Percentiles rank a stretch among this genome's conserved stretches.
phyloP scores from a whole-genome alignment of 2,329 filamentous ascomycete genomes.

The Gaeumannomyces sp. region DNA sequence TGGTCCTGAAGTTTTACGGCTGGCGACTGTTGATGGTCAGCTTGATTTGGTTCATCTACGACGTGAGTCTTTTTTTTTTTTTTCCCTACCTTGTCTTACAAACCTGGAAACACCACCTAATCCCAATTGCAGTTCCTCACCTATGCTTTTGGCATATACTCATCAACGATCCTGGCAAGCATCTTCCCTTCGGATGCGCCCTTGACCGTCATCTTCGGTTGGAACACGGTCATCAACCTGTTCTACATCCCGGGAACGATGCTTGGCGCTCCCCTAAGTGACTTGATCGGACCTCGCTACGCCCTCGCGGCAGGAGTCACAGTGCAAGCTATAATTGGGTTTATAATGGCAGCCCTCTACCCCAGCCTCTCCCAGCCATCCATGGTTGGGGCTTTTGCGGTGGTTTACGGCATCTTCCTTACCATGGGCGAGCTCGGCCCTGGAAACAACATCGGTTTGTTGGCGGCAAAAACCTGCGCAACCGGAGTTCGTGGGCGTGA shows the following conservation, averaged over 20 bases:
- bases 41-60: constrained; percentile 80
- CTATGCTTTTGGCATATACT: constrained; percentile 84
- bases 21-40: constrained; percentile 63
- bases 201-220: constrained; percentile 75
- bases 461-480: constrained; percentile 82
- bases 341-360: constrained; percentile 83
- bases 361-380: constrained; percentile 55
- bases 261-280: constrained; percentile 68
- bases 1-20: constrained; percentile 64
- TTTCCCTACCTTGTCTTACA: not conserved
- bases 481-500: constrained; percentile 70
- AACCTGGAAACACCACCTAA: not conserved
- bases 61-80: constrained; percentile 36
- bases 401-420: constrained; percentile 74
- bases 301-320: constrained; percentile 66
- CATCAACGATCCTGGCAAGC: constrained; percentile 63
- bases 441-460: constrained; percentile 83
- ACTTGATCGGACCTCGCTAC: constrained; percentile 72
- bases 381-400: constrained; percentile 69
- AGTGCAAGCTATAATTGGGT: constrained; percentile 72
- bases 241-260: constrained; percentile 85
- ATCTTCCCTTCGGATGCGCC: constrained; percentile 54
- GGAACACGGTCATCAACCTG: constrained; percentile 81
- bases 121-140: constrained; percentile 53
- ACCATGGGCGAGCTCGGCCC: constrained; percentile 76